Conservation (phyloP, 257 asterid species). For the Solanum raphanifolium region DNA sequence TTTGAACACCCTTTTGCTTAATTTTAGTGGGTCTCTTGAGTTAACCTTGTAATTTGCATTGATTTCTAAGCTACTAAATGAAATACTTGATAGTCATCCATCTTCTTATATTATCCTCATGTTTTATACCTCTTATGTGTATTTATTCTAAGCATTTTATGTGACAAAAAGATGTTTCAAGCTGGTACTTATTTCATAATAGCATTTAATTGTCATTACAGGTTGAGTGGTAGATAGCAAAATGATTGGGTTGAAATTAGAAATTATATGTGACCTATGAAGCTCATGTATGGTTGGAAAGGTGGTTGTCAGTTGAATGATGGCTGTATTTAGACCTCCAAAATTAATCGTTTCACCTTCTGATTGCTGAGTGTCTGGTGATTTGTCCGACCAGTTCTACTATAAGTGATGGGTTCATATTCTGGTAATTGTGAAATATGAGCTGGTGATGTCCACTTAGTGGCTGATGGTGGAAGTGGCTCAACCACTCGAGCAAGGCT, state of each 20-base stretch:
- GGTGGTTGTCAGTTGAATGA: background rate
- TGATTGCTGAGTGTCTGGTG: conserved; percentile 4
- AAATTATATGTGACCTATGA: background rate
- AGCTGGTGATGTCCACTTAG: no score
- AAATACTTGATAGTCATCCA: background rate
- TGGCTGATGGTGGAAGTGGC: no score
- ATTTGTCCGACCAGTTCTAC: background rate
- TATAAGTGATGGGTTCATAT: no score
- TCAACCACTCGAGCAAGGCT: no score
- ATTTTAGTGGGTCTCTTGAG: background rate
- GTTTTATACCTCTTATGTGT: background rate
- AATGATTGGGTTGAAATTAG: background rate
- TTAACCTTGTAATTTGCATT: background rate
- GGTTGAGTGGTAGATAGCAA: background rate
- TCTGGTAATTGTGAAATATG: no score
- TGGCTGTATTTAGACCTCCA: background rate
- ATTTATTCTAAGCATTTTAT: background rate
- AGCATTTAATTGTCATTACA: background rate
- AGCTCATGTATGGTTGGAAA: background rate
- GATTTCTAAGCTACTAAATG: background rate
- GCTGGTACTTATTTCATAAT: background rate
- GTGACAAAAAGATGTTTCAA: background rate
- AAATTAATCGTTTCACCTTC: background rate
- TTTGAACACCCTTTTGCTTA: background rate
- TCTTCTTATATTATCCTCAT: background rate